Evolutionary conservation across 2,329 filamentous ascomycete genomes (phyloP).

Genomic region (Lomentospora prolificans): DNA sequence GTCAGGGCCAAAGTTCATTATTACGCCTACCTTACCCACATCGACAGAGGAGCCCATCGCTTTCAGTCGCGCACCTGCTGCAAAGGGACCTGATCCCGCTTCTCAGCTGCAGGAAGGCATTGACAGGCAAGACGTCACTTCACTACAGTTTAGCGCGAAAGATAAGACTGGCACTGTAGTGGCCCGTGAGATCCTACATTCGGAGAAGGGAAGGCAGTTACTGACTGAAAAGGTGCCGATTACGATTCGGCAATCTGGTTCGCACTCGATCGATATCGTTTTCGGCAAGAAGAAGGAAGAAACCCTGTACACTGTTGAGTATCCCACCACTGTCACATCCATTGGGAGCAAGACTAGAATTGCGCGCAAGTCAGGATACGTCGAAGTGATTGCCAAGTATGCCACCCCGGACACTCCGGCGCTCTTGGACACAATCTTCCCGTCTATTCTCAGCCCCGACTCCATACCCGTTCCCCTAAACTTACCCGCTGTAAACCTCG

Average conservation of each 20-base stretch:
- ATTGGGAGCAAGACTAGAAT: slow-evolving; percentile 27
- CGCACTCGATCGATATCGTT: slow-evolving; percentile 30
- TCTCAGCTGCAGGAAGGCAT: slow-evolving; percentile 10
- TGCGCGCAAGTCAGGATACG: slow-evolving; percentile 31
- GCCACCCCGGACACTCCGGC: neutral
- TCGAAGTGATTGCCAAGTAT: slow-evolving; percentile 32
- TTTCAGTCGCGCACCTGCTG: slow-evolving; percentile 9
- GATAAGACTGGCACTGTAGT: slow-evolving; percentile 26
- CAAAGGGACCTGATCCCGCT: neutral
- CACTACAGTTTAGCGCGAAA: slow-evolving; percentile 19
- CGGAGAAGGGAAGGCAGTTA: slow-evolving; percentile 23
- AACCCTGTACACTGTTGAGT: slow-evolving; percentile 23
- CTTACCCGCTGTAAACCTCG: slow-evolving; percentile 32
- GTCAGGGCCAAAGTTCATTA: neutral
- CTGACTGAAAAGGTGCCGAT: slow-evolving; percentile 28
- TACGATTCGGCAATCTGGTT: slow-evolving; percentile 25
- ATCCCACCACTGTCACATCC: slow-evolving; percentile 28
- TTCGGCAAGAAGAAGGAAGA: slow-evolving; percentile 22
- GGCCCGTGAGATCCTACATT: slow-evolving; percentile 27
- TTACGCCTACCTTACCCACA: slow-evolving; percentile 3
- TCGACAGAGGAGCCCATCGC: slow-evolving; percentile 15
- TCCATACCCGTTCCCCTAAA: slow-evolving; percentile 27
- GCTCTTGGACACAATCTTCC: slow-evolving; percentile 25
- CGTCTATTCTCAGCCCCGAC: slow-evolving; percentile 18
- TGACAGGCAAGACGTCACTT: slow-evolving; percentile 17